Evolutionary conservation across 768 basidiomycete genomes (phyloP), one percentile per base, ranked within the genome.

Genomic region (Russula griseocarnosa): DNA sequence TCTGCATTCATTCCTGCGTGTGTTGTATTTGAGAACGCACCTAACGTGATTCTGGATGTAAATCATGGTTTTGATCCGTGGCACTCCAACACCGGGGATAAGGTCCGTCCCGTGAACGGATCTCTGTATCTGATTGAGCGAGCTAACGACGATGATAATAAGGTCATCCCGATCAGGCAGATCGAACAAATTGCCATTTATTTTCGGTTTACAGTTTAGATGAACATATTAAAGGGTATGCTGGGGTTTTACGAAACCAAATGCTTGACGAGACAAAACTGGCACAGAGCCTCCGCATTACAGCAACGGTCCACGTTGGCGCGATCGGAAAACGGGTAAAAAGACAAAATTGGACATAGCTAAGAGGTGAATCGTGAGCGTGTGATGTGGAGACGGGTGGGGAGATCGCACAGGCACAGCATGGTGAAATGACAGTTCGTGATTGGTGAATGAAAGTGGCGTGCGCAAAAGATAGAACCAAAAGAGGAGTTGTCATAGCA

Each of bases 401-500:
- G 24, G 30, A 44, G 54, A 51, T 50, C 55, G n/a, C n/a, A 59
- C 38, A 47, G 11, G 51, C 53, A 34, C 51, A 53, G 59, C 32
- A 16, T 42, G 42, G n/a, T 9, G 20, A 56, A 1, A 32, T 47
- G 36, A 57, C 7, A n/a, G 54, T 42, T 53, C 1, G 24, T 26
- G 53, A 55, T 55, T 36, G 53, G 22, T 22, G 36, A 26, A 24
- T n/a, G 5, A 36, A 36, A 38, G 26, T 8, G 42, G 32, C 24
- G 49, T 26, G 49, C 24, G 40, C 36, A n/a, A 22, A 32, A 6
- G 30, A 32, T 20, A 40, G 28, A 16, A 38, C 11, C 18, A 30
- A 56, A 28, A 11, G 3, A 9, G 56, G 60, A 38, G 60, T 47
- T 46, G 56, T 80, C 69, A 82, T 53, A 83, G 73, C 81, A 82